Percentiles rank a stretch among this genome's conserved stretches.
phyloP scores from a whole-genome alignment of 768 basidiomycete genomes.

The Boletus sp. region DNA sequence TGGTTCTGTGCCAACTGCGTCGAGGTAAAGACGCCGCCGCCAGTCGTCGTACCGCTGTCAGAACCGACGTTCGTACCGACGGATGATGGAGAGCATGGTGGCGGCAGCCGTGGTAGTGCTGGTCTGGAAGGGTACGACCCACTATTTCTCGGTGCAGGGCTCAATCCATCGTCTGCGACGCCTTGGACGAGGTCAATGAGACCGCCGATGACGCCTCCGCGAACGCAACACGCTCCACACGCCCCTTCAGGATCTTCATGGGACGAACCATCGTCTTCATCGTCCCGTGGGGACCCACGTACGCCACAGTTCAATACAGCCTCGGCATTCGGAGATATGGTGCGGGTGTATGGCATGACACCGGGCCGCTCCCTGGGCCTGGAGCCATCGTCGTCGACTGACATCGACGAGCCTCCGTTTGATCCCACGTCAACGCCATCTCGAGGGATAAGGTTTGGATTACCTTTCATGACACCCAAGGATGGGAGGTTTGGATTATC shows the following conservation, averaged over 20 bases:
- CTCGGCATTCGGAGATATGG: conserved; percentile 33
- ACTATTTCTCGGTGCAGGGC: conserved; percentile 52
- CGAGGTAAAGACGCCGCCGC: conserved; percentile 41
- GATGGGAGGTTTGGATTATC: conserved; percentile 40
- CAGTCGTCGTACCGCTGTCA: conserved; percentile 26
- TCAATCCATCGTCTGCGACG: conserved; percentile 55
- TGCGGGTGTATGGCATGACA: conserved; percentile 38
- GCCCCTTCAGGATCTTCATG: conserved; percentile 40
- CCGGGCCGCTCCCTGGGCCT: conserved; percentile 39
- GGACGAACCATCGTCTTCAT: conserved; percentile 39
- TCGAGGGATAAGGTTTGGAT: conserved; percentile 63
- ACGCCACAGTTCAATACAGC: conserved; percentile 46
- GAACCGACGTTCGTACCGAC: conserved; percentile 73
- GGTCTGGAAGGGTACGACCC: conserved; percentile 46
- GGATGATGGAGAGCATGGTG: conserved; percentile 40
- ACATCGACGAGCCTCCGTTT: conserved; percentile 56
- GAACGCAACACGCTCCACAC: conserved; percentile 24
- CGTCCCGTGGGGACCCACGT: conserved; percentile 50
- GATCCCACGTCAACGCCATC: conserved; percentile 81
- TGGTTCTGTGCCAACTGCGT: conserved; percentile 70
- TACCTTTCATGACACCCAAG: conserved; percentile 63
- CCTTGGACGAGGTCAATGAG: conserved; percentile 41
- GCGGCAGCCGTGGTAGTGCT: neutral
- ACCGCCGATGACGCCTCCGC: conserved; percentile 50
- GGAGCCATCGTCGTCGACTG: conserved; percentile 24